A percentile compares a stretch with the other conserved stretches of the same genome.
These are phyloP conservation scores for Tolypocladium paradoxum DNA, from an alignment of 2,329 filamentous ascomycete genomes.

Conservation along the genomic window DNA sequence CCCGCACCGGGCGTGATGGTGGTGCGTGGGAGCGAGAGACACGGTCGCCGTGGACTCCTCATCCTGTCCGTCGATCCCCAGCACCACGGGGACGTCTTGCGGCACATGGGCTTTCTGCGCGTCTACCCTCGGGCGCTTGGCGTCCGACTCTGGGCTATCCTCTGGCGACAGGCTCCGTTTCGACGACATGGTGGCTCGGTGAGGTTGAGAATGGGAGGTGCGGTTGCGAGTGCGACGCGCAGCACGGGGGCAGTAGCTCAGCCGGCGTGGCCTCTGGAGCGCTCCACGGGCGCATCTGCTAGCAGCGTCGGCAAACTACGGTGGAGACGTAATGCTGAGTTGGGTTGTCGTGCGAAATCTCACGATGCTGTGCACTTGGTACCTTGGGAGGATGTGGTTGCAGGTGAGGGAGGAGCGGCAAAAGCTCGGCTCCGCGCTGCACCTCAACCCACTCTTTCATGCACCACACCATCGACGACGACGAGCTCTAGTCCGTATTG, in stretches of 20 bases:
- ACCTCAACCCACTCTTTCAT: not conserved
- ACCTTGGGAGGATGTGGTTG: not conserved
- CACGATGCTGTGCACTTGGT: too few species aligned
- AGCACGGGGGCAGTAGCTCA: not conserved
- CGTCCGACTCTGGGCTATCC: slow-evolving; percentile 13
- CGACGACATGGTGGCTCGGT: slow-evolving; percentile 16
- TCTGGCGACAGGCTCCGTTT: slow-evolving; percentile 25
- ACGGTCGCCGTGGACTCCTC: not conserved
- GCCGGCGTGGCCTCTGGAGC: not conserved
- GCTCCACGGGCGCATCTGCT: not conserved
- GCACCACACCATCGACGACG: not conserved
- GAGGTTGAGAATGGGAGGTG: not conserved
- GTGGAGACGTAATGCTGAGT: not conserved
- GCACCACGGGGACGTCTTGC: not conserved
- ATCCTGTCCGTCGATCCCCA: not conserved
- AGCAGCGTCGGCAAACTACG: not conserved
- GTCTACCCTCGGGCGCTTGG: slow-evolving; percentile 19
- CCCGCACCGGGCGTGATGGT: slow-evolving; percentile 22
- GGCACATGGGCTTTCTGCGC: not conserved
- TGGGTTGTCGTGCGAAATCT: not conserved
- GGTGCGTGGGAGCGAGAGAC: slow-evolving; percentile 17
- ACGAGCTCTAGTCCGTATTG: not conserved
- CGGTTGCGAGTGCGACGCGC: too few species aligned
- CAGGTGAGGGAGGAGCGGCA: not conserved
- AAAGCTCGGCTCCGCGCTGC: not conserved